Conservation (phyloP, 2,329 filamentous ascomycete genomes). For the Boeremia lycopersici region DNA sequence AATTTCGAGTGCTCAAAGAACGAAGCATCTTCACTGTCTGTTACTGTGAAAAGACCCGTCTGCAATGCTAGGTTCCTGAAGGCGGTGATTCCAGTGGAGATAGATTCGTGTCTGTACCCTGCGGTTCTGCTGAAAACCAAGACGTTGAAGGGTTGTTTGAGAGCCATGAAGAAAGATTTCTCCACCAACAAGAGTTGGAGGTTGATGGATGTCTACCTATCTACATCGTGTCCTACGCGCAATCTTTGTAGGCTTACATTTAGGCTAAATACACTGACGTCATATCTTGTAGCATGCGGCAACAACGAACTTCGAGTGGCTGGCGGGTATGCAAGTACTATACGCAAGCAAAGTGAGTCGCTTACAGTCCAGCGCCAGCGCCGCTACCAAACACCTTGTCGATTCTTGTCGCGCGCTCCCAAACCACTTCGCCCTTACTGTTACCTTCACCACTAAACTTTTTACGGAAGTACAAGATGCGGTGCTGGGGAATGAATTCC, state of each 20-base stretch:
- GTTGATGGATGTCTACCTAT: background rate
- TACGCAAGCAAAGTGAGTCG: background rate
- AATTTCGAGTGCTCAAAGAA: slow-evolving; percentile 17
- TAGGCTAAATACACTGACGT: background rate
- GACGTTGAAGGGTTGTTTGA: slow-evolving; percentile 13
- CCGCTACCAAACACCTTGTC: slow-evolving; percentile 57
- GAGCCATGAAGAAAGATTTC: background rate
- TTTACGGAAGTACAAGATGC: slow-evolving; percentile 58
- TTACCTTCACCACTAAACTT: slow-evolving; percentile 32
- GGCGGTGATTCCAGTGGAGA: slow-evolving; percentile 24
- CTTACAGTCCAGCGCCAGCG: slow-evolving; percentile 8
- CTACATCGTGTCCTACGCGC: background rate
- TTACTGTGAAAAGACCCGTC: slow-evolving; percentile 16
- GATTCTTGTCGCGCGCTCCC: slow-evolving; percentile 56
- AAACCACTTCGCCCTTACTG: slow-evolving; percentile 49
- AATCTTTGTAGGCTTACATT: background rate
- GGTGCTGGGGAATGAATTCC: slow-evolving; percentile 63
- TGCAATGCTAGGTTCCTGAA: slow-evolving; percentile 16
- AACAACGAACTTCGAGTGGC: background rate
- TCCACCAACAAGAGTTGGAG: background rate
- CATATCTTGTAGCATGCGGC: background rate
- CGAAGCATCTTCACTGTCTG: slow-evolving; percentile 28
- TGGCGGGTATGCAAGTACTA: background rate
- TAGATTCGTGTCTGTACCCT: slow-evolving; percentile 37
- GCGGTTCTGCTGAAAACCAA: slow-evolving; percentile 38